These are phyloP conservation scores for Psilocybe subaeruginosa DNA, from an alignment of 768 basidiomycete genomes.

Conservation along the genomic window DNA sequence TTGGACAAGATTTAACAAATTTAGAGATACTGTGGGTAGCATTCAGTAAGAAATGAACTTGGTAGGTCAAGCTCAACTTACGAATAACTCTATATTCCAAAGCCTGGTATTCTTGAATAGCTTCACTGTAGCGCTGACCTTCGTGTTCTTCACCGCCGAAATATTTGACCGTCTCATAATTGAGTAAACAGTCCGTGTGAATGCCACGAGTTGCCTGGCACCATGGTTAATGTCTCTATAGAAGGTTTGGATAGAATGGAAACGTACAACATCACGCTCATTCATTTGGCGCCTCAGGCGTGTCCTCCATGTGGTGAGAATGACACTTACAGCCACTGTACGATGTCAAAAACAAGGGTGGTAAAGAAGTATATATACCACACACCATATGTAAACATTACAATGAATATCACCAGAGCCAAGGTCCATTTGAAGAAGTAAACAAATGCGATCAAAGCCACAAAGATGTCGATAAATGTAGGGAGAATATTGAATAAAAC, in stretches of 20 bases:
- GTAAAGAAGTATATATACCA: conserved; percentile 30
- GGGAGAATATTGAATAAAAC: conserved; percentile 86
- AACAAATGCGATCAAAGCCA: conserved; percentile 72
- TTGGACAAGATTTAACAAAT: conserved; percentile 76
- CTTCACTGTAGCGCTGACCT: conserved; percentile 66
- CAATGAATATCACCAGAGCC: conserved; percentile 66
- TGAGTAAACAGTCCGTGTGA: conserved; percentile 78
- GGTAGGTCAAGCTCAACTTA: conserved; percentile 31
- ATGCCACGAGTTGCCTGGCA: conserved; percentile 75
- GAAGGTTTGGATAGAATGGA: conserved; percentile 6
- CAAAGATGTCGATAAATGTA: conserved; percentile 76
- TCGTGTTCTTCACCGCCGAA: conserved; percentile 89
- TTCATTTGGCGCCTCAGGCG: conserved; percentile 79
- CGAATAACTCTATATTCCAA: conserved; percentile 77
- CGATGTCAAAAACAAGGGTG: conserved; percentile 48
- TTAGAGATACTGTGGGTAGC: conserved; percentile 57
- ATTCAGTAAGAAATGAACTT: neutral
- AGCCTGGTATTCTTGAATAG: conserved; percentile 73
- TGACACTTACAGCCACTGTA: conserved; percentile 54
- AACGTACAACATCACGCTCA: conserved; percentile 73
- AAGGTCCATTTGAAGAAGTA: conserved; percentile 68
- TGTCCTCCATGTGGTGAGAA: conserved; percentile 75
- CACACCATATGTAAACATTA: conserved; percentile 76
- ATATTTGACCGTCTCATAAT: conserved; percentile 88
- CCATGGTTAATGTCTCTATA: neutral